Evolutionary conservation across 1,284 basidiomycete genomes (phyloP).

Genomic region (Trametes polyzona): DNA sequence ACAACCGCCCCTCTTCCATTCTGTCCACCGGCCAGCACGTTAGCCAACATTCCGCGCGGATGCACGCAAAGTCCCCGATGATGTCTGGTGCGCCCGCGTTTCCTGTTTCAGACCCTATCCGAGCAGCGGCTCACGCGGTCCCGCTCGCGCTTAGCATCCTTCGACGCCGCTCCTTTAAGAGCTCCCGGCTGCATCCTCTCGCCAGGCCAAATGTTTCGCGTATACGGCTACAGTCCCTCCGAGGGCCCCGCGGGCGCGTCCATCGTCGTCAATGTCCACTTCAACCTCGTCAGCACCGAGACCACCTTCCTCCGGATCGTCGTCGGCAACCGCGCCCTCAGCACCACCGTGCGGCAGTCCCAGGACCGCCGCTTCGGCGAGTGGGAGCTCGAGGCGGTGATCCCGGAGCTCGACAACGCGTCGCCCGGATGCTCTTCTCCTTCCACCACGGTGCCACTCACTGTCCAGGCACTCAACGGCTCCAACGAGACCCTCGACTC

Average conservation of each 20-base stretch:
- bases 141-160: conserved; percentile 5
- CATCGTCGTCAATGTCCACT: conserved; percentile 64
- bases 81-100: conserved; percentile 5
- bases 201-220: conserved; percentile 55
- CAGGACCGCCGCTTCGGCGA: conserved; percentile 46
- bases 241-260: conserved; percentile 61
- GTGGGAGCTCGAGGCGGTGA: conserved; percentile 64
- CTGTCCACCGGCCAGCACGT: conserved; percentile 3
- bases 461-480: conserved; percentile 63
- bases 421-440: conserved; percentile 40
- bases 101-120: conserved; percentile 9
- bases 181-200: conserved; percentile 38
- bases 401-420: conserved; percentile 40
- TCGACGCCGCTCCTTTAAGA: conserved; percentile 5
- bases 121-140: neutral
- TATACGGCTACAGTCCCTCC: conserved; percentile 61
- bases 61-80: conserved; percentile 13
- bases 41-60: conserved; percentile 12
- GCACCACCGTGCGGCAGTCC: conserved; percentile 58
- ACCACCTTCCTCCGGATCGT: conserved; percentile 68
- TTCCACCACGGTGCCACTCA: conserved; percentile 49
- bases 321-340: conserved; percentile 61
- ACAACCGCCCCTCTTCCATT: conserved; percentile 14
- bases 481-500: conserved; percentile 60
- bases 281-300: conserved; percentile 50